These are phyloP conservation scores for Aspergillus ibericus DNA, from an alignment of 2,329 filamentous ascomycete species.

Conservation along the genomic window DNA sequence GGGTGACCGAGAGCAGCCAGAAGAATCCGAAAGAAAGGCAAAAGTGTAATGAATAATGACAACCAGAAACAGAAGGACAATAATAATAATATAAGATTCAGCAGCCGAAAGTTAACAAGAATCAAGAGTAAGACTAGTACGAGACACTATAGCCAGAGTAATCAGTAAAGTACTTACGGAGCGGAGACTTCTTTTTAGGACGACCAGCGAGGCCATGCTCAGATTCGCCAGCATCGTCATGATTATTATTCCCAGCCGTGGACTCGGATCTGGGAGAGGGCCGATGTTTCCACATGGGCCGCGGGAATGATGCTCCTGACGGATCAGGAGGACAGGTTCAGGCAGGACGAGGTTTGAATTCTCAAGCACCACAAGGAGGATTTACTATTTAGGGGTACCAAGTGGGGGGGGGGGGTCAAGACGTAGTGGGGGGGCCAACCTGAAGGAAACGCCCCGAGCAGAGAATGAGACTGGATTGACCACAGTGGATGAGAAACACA, in stretches of 20 bases:
- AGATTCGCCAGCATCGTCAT: constrained; percentile 31
- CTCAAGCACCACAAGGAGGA: constrained; percentile 5
- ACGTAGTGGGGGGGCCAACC: constrained; percentile 11
- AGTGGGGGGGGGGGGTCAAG: constrained; percentile 11
- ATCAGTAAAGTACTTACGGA: constrained; percentile 26
- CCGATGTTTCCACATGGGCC: constrained; percentile 45
- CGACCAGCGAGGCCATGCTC: constrained; percentile 39
- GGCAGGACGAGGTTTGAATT: constrained; percentile 1
- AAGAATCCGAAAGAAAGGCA: constrained; percentile 3
- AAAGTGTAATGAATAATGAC: constrained; percentile 2
- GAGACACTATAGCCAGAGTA: constrained; percentile 18
- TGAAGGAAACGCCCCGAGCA: constrained; percentile 1
- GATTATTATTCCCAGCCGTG: constrained; percentile 31
- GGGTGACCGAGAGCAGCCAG: constrained; percentile 1
- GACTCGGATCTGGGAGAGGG: constrained; percentile 42
- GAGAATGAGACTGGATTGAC: constrained; percentile 4
- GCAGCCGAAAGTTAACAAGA: constrained; percentile 7
- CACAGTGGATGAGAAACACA: not conserved
- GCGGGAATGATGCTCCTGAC: constrained; percentile 17
- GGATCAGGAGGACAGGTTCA: constrained; percentile 19
- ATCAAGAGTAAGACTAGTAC: constrained; percentile 16
- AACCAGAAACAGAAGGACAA: constrained; percentile 7
- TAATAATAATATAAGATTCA: constrained; percentile 10
- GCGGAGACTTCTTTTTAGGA: constrained; percentile 36
- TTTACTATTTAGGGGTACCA: constrained; percentile 16